Conservation (phyloP, 352 stramenopile genomes). For the Globisporangium recalcitrans region DNA sequence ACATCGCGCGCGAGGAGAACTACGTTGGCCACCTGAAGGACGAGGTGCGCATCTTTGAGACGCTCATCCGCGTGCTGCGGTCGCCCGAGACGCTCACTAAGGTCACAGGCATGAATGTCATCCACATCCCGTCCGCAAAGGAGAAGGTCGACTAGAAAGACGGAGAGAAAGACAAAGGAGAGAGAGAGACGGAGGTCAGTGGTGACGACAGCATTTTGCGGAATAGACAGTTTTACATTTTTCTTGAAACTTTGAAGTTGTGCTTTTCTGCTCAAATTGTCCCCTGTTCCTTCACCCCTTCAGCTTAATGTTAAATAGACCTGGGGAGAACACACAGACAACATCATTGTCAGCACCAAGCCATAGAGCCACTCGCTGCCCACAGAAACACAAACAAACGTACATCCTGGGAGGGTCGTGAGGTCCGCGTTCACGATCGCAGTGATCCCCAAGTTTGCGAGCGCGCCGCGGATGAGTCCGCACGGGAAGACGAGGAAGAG, state of each 20-base stretch:
- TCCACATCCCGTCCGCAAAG: constrained; percentile 82
- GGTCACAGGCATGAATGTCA: constrained; percentile 80
- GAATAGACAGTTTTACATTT: background rate
- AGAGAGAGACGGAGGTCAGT: background rate
- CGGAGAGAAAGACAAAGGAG: background rate
- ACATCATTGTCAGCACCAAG: background rate
- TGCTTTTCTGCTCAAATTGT: too few species aligned
- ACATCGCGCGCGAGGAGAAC: constrained; percentile 76
- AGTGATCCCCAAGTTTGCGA: constrained; percentile 93
- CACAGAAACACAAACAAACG: constrained; percentile 16
- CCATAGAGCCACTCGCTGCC: background rate
- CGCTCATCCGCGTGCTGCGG: constrained; percentile 74
- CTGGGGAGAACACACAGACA: constrained; percentile 24
- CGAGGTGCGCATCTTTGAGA: constrained; percentile 86
- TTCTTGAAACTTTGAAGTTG: background rate
- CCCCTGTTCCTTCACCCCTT: constrained; percentile 48
- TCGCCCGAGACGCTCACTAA: constrained; percentile 83
- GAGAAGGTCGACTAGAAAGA: constrained; percentile 71
- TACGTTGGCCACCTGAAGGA: constrained; percentile 87
- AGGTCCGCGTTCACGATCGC: constrained; percentile 94
- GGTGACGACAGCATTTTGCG: background rate
- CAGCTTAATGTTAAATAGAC: constrained; percentile 91
- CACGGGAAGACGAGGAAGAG: constrained; percentile 95
- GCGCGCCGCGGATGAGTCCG: constrained; percentile 91
- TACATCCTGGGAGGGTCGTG: constrained; percentile 89